A percentile compares a stretch with the other conserved stretches of the same genome.
Evolutionary conservation across 441 rosid genomes (phyloP).

Genomic region (Flueggea neowawraea): DNA sequence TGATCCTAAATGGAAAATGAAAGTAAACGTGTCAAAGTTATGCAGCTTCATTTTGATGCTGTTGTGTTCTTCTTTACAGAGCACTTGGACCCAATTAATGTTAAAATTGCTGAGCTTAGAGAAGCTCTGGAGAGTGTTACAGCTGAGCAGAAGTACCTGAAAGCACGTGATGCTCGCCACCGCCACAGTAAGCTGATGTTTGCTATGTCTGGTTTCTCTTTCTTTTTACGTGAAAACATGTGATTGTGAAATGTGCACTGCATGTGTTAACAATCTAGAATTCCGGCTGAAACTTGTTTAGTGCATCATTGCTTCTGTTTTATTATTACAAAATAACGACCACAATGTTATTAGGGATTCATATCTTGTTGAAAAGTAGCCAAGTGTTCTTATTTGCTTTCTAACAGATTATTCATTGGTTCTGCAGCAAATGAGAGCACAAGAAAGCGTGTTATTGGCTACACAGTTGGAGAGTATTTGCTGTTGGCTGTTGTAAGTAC

Average conservation of each 20-base stretch:
- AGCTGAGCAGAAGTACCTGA: constrained; percentile 89
- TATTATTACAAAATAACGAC: no score
- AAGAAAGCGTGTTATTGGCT: constrained; percentile 72
- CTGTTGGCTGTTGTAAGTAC: constrained; percentile 66
- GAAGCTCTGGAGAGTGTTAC: constrained; percentile 94
- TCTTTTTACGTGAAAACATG: neutral
- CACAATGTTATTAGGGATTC: no score
- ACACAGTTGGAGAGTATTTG: constrained; percentile 79
- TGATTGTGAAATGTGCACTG: no score
- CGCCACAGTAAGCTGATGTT: constrained; percentile 60
- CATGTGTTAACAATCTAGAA: no score
- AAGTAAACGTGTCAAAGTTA: neutral
- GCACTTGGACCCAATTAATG: constrained; percentile 93
- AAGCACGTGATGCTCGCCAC: constrained; percentile 86
- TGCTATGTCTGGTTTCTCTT: neutral
- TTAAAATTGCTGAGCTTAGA: constrained; percentile 92
- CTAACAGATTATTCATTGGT: constrained; percentile 3
- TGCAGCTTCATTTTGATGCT: constrained; percentile 3
- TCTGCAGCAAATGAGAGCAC: constrained; percentile 96
- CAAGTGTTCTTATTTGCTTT: neutral
- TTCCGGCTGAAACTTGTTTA: no score
- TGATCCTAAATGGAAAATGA: neutral
- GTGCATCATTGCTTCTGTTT: no score
- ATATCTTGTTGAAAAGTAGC: neutral
- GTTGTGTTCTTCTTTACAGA: constrained; percentile 38